Base-by-base conservation (phyloP, 257 asterid species). In the Nyctanthes arbortristis region DNA sequence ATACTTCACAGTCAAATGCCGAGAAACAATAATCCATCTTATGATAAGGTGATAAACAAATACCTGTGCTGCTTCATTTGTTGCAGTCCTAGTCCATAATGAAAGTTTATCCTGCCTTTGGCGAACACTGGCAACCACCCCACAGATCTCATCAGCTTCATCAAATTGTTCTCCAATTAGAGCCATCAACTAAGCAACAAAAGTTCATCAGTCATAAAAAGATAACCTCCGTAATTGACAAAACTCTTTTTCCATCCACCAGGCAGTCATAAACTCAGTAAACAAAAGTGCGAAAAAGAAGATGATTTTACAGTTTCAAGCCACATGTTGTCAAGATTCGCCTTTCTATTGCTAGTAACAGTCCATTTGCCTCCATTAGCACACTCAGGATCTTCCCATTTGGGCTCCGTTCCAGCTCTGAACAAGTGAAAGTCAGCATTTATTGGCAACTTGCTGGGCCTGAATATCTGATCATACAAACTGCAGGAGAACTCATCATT, bases 341-440 rank as follows among this genome's bases (percentile, higher is more conserved):
- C 27, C 78, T 83, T 93, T 67, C 78, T 77, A 82, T 45, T 79
- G 82, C 87, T 66, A 39, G 70, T 57, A 31, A 84, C 85, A 9
- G 96, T 84, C 98, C 97, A 93, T 78, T 91, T 93, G 81, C 98
- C 97, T 49, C 98, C 98, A 63, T 67, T 82, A 33, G 94, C 94
- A 81, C 97, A 93, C 85, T 91, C 96, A 0, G 96, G 97, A 84
- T 93, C 98, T 83, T 93, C 99, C 99, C 99, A 93, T 77, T 93
- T 93, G 68, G 97, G 99, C 81, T 89, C 97, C 73, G 88, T 82
- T 64, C 97, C 96, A 72, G 88, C 85, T 81, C 81, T 89, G 80
- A 93, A 93, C 82, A 93, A 80, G 86, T 91, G 96, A 68, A 93
- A 89, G 25, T 93, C 99, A 0, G 99, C 97, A 82, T 72, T 72